Conservation (phyloP, 2,329 filamentous ascomycete genomes). For the Venturia asperata region DNA sequence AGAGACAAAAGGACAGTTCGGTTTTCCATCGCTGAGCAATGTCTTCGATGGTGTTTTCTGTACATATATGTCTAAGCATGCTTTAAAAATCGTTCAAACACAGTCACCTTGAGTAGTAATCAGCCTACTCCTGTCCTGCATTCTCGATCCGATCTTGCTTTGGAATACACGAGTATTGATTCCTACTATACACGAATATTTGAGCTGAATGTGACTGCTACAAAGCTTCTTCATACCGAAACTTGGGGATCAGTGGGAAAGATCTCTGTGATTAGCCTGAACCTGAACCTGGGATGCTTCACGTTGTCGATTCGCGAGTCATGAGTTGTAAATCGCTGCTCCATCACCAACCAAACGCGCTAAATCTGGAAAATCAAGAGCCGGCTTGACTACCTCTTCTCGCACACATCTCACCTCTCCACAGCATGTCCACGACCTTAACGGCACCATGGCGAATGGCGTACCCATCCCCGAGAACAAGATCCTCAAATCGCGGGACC, state of each 20-base stretch:
- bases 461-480: conserved; percentile 27
- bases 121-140: background rate
- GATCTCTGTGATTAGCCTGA: too few relatives aligned
- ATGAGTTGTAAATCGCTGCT: background rate
- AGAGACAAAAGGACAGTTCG: background rate
- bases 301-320: background rate
- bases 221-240: too few relatives aligned
- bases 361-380: background rate
- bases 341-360: conserved; percentile 1
- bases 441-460: conserved; percentile 8
- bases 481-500: conserved; percentile 37
- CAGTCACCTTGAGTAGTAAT: too few relatives aligned
- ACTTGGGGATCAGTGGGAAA: too few relatives aligned
- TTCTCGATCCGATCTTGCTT: background rate
- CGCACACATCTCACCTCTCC: background rate
- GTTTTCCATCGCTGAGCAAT: background rate
- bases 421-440: conserved; percentile 7
- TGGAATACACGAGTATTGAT: too few relatives aligned
- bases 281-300: too few relatives aligned
- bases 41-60: background rate
- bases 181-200: too few relatives aligned
- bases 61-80: background rate
- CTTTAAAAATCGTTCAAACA: too few relatives aligned
- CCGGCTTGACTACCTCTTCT: background rate
- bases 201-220: too few relatives aligned